Evolutionary conservation across 2,329 filamentous ascomycete genomes (phyloP).

Genomic region (Arachnopeziza araneosa): DNA sequence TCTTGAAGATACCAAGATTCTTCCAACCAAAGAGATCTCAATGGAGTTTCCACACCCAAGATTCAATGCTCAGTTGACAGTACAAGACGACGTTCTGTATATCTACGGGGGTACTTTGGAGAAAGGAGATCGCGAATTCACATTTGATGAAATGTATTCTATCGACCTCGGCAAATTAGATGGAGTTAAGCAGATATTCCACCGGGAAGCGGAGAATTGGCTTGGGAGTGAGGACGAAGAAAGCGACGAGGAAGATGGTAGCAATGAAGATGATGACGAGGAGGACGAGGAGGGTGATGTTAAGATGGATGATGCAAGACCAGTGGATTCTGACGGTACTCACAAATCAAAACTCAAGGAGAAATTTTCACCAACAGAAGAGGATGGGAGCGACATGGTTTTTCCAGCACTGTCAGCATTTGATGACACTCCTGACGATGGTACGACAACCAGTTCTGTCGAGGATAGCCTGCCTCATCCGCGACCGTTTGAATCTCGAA

Average conservation of each 20-base stretch:
- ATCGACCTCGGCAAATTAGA: slow-evolving; percentile 93
- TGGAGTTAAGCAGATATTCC: slow-evolving; percentile 88
- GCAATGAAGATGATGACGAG: slow-evolving; percentile 44
- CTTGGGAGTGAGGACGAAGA: slow-evolving; percentile 61
- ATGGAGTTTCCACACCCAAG: slow-evolving; percentile 84
- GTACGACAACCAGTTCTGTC: slow-evolving; percentile 10
- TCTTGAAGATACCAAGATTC: slow-evolving; percentile 46
- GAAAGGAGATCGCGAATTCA: slow-evolving; percentile 90
- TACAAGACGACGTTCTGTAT: slow-evolving; percentile 88
- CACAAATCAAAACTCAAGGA: slow-evolving; percentile 54
- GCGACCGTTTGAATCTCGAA: slow-evolving; percentile 69
- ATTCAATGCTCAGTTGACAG: slow-evolving; percentile 86
- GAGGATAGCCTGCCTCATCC: slow-evolving; percentile 33
- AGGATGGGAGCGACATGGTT: slow-evolving; percentile 37
- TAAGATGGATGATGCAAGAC: slow-evolving; percentile 30
- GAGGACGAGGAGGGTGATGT: slow-evolving; percentile 43
- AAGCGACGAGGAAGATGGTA: slow-evolving; percentile 49
- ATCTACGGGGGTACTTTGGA: slow-evolving; percentile 95
- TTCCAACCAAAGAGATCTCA: slow-evolving; percentile 55
- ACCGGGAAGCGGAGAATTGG: slow-evolving; percentile 81
- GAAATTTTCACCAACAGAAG: slow-evolving; percentile 34
- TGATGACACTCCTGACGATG: slow-evolving; percentile 41
- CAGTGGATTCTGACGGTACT: slow-evolving; percentile 37
- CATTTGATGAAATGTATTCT: slow-evolving; percentile 90
- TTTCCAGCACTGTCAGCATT: slow-evolving; percentile 45